phyloP scores from a whole-genome alignment of 2,329 filamentous ascomycete species.

The Orbilia oligospora region DNA sequence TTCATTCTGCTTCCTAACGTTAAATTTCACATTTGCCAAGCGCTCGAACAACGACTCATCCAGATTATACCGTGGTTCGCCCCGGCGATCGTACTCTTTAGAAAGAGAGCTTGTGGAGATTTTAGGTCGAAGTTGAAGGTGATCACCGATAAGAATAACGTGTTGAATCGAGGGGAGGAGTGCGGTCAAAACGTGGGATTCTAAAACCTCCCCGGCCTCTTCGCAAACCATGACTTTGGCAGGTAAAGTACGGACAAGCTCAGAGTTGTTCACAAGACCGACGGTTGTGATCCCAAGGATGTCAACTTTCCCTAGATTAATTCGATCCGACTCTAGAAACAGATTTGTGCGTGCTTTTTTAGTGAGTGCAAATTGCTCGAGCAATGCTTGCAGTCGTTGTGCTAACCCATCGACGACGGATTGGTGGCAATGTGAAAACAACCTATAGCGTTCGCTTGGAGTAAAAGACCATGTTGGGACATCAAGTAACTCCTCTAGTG shows the following conservation, averaged over 20 bases:
- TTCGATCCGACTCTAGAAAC: conserved; percentile 67
- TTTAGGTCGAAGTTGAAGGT: conserved; percentile 74
- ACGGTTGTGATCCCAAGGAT: conserved; percentile 75
- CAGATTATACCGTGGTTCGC: conserved; percentile 68
- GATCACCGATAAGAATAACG: conserved; percentile 76
- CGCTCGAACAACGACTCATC: conserved; percentile 76
- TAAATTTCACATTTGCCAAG: conserved; percentile 66
- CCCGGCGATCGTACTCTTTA: conserved; percentile 70
- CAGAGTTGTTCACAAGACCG: conserved; percentile 72
- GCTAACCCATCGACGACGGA: conserved; percentile 26
- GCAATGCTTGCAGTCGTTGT: conserved; percentile 14
- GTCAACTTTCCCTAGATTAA: conserved; percentile 66
- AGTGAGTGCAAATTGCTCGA: conserved; percentile 30
- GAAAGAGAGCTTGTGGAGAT: conserved; percentile 73
- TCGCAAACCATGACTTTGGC: conserved; percentile 76
- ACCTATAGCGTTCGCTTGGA: not conserved
- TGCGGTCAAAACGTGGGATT: conserved; percentile 75
- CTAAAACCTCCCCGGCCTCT: conserved; percentile 78
- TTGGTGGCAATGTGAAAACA: conserved; percentile 33
- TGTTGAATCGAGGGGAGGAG: conserved; percentile 75
- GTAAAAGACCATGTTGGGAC: conserved; percentile 13
- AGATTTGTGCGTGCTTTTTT: conserved; percentile 49
- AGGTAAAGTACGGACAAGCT: conserved; percentile 70
- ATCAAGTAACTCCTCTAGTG: conserved; percentile 27
- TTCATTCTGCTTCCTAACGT: conserved; percentile 63